Conservation (phyloP, 2,329 filamentous ascomycete genomes). For the Cladosporium colombiae region DNA sequence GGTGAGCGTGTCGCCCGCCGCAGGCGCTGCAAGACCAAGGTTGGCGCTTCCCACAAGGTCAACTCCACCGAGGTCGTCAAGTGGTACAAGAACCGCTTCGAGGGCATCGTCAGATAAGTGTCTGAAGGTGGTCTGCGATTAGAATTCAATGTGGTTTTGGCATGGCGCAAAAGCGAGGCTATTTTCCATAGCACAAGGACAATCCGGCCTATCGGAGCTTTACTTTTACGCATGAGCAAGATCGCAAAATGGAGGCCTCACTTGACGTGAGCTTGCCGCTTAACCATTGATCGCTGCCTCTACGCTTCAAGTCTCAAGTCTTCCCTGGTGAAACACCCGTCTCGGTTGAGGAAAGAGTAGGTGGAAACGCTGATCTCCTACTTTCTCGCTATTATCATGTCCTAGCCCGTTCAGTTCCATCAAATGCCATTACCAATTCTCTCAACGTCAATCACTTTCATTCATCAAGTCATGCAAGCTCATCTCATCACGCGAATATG, state of each 20-base stretch:
- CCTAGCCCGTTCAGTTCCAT: conserved; percentile 8
- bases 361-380: conserved; percentile 10
- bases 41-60: conserved; percentile 90
- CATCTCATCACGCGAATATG: conserved; percentile 10
- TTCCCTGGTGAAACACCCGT: conserved; percentile 11
- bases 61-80: conserved; percentile 92
- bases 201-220: conserved; percentile 41
- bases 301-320: conserved; percentile 24
- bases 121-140: conserved; percentile 28
- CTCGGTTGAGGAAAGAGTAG: conserved; percentile 12
- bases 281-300: conserved; percentile 41
- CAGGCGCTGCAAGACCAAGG: conserved; percentile 80
- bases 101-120: conserved; percentile 96
- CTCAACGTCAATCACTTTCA: neutral
- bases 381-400: conserved; percentile 13
- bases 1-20: conserved; percentile 97
- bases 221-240: conserved; percentile 36
- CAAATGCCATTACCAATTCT: neutral
- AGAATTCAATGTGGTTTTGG: conserved; percentile 27
- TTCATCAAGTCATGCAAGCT: neutral
- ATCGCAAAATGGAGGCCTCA: conserved; percentile 41
- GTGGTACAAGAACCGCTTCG: conserved; percentile 97
- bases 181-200: conserved; percentile 33
- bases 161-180: conserved; percentile 25
- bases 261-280: conserved; percentile 35